Conservation (phyloP, 495 filamentous ascomycete genomes). For the Penicillium macrosclerotiorum region DNA sequence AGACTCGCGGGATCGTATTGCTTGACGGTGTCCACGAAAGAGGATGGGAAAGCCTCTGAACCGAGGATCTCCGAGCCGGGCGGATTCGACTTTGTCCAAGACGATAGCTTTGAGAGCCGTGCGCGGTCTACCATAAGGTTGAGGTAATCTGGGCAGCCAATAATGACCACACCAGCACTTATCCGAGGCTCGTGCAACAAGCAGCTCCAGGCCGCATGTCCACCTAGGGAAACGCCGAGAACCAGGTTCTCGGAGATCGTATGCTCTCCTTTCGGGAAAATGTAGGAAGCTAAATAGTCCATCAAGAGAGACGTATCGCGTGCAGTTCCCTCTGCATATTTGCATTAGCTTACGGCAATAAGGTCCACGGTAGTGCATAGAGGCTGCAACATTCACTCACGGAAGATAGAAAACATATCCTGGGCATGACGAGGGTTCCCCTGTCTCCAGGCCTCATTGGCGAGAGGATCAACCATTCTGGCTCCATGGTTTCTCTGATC, state of each 20-base stretch:
- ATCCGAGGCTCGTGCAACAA: constrained; percentile 77
- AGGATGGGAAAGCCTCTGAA: constrained; percentile 68
- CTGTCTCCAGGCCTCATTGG: constrained; percentile 73
- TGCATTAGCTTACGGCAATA: neutral
- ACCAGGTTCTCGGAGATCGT: constrained; percentile 69
- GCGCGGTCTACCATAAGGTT: constrained; percentile 78
- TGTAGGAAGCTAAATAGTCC: constrained; percentile 70
- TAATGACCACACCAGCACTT: constrained; percentile 69
- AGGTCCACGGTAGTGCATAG: neutral
- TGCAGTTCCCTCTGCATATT: constrained; percentile 62
- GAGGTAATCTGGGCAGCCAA: constrained; percentile 88
- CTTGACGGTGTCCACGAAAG: constrained; percentile 59
- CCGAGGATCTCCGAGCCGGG: constrained; percentile 68
- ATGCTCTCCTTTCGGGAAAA: constrained; percentile 55
- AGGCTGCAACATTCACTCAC: constrained; percentile 40
- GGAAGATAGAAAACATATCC: constrained; percentile 76
- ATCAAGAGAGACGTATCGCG: constrained; percentile 69
- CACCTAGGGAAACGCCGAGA: constrained; percentile 81
- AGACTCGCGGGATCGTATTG: constrained; percentile 69
- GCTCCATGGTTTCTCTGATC: constrained; percentile 90
- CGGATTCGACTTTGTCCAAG: constrained; percentile 52
- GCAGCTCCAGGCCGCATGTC: constrained; percentile 83
- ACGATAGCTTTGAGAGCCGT: constrained; percentile 63
- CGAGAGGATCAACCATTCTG: constrained; percentile 53
- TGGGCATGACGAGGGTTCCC: constrained; percentile 82